Conservation (phyloP, 1,139 yeast genomes). For the Pichia norvegensis region DNA sequence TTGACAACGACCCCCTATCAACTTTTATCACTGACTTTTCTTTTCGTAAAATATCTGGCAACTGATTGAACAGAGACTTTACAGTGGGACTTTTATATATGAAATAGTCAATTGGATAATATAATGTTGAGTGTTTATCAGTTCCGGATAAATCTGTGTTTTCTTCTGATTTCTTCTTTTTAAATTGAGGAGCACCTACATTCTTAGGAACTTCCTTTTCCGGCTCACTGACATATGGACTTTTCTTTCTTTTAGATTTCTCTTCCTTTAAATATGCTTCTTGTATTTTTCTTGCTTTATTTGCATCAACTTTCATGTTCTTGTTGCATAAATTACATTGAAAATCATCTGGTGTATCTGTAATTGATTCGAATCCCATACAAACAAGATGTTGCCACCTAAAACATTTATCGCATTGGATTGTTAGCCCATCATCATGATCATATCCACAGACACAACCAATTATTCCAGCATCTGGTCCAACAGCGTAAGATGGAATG, state of each 20-base stretch:
- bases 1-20: slow-evolving; percentile 11
- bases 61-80: slow-evolving; percentile 23
- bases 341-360: slow-evolving; percentile 77
- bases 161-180: slow-evolving; percentile 15
- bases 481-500: slow-evolving; percentile 45
- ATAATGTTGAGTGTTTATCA: slow-evolving; percentile 44
- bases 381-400: slow-evolving; percentile 95
- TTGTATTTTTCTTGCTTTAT: slow-evolving; percentile 44
- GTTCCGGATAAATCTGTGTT: slow-evolving; percentile 30
- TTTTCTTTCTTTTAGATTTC: slow-evolving; percentile 24
- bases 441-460: slow-evolving; percentile 85
- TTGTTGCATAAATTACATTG: slow-evolving; percentile 70
- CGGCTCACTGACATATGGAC: slow-evolving; percentile 6
- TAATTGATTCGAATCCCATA: slow-evolving; percentile 66
- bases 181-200: slow-evolving; percentile 17
- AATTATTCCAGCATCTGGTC: slow-evolving; percentile 75
- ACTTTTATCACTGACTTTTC: slow-evolving; percentile 12
- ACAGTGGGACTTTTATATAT: slow-evolving; percentile 38
- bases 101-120: slow-evolving; percentile 37
- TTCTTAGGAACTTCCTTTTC: slow-evolving; percentile 8
- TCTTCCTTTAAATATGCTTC: slow-evolving; percentile 30
- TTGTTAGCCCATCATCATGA: slow-evolving; percentile 92
- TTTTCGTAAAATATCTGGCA: slow-evolving; percentile 19
- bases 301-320: slow-evolving; percentile 46
- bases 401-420: slow-evolving; percentile 85